Evolutionary conservation across 192 early-diverging fungal species (phyloP).

Genomic region (Diversispora eburnea): DNA sequence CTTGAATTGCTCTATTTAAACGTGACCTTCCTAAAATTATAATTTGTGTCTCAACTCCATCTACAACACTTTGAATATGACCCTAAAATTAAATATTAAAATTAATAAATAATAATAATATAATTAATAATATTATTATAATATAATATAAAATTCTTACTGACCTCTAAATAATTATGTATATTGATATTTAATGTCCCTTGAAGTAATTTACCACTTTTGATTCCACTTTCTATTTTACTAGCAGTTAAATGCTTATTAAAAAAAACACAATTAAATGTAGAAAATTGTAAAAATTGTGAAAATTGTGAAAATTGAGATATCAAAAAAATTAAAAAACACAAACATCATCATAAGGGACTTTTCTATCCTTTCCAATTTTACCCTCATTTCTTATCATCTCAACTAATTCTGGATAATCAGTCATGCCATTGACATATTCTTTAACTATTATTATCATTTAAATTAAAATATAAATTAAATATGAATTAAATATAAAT

Average conservation of each 20-base stretch:
- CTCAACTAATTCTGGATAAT: conserved; percentile 84
- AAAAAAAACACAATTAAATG: conserved; percentile 29
- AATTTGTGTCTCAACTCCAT: conserved; percentile 72
- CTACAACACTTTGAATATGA: conserved; percentile 66
- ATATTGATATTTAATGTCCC: conserved; percentile 76
- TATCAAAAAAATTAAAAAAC: background rate
- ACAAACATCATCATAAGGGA: conserved; percentile 64
- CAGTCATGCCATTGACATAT: conserved; percentile 70
- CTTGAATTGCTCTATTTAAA: conserved; percentile 90
- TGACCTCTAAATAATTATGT: conserved; percentile 86
- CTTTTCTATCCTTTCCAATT: conserved; percentile 46
- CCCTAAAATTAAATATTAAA: conserved; percentile 44
- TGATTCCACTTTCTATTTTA: conserved; percentile 83
- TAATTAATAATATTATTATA: too few relatives aligned
- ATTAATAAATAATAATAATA: background rate
- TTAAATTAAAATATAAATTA: background rate
- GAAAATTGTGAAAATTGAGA: background rate
- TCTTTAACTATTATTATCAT: conserved; percentile 56
- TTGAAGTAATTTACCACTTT: conserved; percentile 73
- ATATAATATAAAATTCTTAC: background rate
- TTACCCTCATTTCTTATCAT: conserved; percentile 66
- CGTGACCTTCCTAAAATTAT: conserved; percentile 76
- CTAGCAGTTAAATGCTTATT: conserved; percentile 69
- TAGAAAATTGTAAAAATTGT: background rate
- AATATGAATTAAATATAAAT: background rate